Evolutionary conservation across 2,329 filamentous ascomycete species (phyloP), one percentile per base, ranked within the genome.

Genomic region (Botrytis paeoniae): DNA sequence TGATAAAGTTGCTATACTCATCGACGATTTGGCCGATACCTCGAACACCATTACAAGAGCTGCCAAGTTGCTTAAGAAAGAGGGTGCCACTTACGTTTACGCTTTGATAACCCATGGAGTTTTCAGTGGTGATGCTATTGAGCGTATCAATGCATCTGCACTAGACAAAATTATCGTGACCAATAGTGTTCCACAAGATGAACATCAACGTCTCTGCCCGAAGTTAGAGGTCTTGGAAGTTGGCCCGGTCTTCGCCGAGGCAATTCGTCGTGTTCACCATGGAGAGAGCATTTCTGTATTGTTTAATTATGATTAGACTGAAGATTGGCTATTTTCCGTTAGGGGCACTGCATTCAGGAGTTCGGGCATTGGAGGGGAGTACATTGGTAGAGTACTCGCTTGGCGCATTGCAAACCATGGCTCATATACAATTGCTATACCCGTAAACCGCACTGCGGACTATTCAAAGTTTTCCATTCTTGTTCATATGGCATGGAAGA

Each of bases 11-110:
- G 93, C 94, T 77, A 97, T 99, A 79, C 86, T 99, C 74, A 90
- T 99, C 76, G 96, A 99, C 82, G 96, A 99, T 82, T 86, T 99
- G 79, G 93, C 93, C 32, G 96, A 99, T 82, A 99, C 96, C 1
- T 96, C 93, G 72, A 98, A 98, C 84, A 99, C 96, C 54, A 97
- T 98, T 78, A 98, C 95, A 0, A 90, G 96, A 74, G 96, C 96
- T 14, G 96, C 96, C 43, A 98, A 98, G 85, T 87, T 98, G n/a
- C 85, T 98, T 77, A 98, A 98, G 85, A 95, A 94, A 79, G 94
- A 98, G 83, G 95, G 95, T 61, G 96, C 96, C n/a, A 92, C 91
- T 51, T 90, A 90, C 77, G 94, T 98, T 63, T 97, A 95, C 81
- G 96, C 96, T 10, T 87, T 99, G 70, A 88, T 99, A 77, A 98